phyloP scores from a whole-genome alignment of 1,139 yeast genomes.

The Lodderomyces parapsilosis region DNA sequence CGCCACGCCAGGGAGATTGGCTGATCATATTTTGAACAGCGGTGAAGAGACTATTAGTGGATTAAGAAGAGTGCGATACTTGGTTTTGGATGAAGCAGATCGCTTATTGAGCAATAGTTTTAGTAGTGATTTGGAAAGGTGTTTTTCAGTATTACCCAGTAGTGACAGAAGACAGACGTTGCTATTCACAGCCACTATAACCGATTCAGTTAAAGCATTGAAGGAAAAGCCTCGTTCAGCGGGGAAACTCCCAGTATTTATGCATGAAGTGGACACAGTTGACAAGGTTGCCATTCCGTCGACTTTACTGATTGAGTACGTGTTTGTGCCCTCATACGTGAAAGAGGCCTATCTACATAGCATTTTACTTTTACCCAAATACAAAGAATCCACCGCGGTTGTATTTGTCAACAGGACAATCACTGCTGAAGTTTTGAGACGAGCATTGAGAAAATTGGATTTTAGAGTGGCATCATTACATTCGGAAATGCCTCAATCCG shows the following conservation, averaged over 20 bases:
- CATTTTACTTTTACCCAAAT: slow-evolving; percentile 60
- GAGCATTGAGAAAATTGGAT: slow-evolving; percentile 71
- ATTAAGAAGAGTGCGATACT: slow-evolving; percentile 67
- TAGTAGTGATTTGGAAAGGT: slow-evolving; percentile 71
- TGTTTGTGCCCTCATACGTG: slow-evolving; percentile 75
- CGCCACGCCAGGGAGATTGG: slow-evolving; percentile 97
- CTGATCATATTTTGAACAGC: slow-evolving; percentile 84
- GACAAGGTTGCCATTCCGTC: slow-evolving; percentile 79
- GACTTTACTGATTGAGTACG: slow-evolving; percentile 57
- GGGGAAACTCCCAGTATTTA: slow-evolving; percentile 65
- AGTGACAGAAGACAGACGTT: slow-evolving; percentile 78
- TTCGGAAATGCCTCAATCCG: slow-evolving; percentile 92
- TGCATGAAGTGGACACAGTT: slow-evolving; percentile 77
- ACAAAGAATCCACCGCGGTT: slow-evolving; percentile 66
- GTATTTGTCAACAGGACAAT: slow-evolving; percentile 88
- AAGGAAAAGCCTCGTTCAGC: slow-evolving; percentile 64
- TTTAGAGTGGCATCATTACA: slow-evolving; percentile 86
- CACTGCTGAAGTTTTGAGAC: slow-evolving; percentile 82
- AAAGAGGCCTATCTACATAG: slow-evolving; percentile 85
- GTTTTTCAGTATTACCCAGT: slow-evolving; percentile 70
- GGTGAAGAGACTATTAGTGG: slow-evolving; percentile 90
- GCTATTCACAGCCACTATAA: slow-evolving; percentile 92
- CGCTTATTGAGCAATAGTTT: slow-evolving; percentile 81
- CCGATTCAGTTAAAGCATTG: slow-evolving; percentile 84
- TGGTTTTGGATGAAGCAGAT: slow-evolving; percentile 97